These are phyloP conservation scores for Cyclotella baltica DNA, from an alignment of 108 stramenopile genomes.

Conservation along the genomic window DNA sequence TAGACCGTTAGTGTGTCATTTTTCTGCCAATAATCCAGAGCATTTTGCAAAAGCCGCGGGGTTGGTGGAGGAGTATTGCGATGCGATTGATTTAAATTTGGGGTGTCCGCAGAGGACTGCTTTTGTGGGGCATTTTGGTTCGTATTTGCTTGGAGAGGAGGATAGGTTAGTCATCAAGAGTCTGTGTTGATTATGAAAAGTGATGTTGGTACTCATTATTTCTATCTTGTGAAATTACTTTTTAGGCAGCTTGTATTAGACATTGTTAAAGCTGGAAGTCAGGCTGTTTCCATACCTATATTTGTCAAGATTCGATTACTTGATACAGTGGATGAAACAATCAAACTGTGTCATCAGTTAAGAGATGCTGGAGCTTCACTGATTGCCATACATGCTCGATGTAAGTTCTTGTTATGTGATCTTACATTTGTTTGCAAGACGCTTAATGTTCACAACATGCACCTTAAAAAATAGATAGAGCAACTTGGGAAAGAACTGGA, in stretches of 20 bases:
- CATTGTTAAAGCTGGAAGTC: constrained; percentile 73
- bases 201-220: neutral
- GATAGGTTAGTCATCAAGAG: constrained; percentile 61
- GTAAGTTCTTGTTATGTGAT: constrained; percentile 3
- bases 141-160: constrained; percentile 77
- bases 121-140: constrained; percentile 91
- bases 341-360: constrained; percentile 74
- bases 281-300: constrained; percentile 76
- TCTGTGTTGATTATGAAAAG: neutral
- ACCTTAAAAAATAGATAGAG: constrained; percentile 56
- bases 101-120: constrained; percentile 96
- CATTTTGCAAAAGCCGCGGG: constrained; percentile 78
- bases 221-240: neutral
- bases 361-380: constrained; percentile 85
- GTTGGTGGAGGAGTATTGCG: constrained; percentile 66
- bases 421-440: neutral
- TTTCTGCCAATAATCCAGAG: constrained; percentile 82
- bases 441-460: too few species aligned
- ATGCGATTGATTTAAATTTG: constrained; percentile 94
- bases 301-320: constrained; percentile 93
- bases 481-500: constrained; percentile 82
- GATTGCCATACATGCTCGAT: constrained; percentile 92
- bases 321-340: constrained; percentile 84
- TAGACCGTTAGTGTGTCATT: constrained; percentile 92
- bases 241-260: constrained; percentile 57